phyloP scores from a whole-genome alignment of 805 yeast genomes.

The Teunomyces stri region DNA sequence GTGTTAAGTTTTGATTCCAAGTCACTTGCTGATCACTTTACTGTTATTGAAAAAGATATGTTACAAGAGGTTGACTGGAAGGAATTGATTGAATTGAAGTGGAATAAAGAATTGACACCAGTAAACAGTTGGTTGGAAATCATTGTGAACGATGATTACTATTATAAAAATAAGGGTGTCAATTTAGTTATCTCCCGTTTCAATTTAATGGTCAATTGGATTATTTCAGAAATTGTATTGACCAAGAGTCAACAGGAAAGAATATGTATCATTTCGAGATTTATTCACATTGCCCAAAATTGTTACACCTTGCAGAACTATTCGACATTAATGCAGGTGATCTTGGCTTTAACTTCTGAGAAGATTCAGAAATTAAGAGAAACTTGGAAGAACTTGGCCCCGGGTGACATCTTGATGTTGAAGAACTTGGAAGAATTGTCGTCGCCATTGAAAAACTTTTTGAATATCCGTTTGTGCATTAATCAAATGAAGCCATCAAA shows the following conservation, averaged over 20 bases:
- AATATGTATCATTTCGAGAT: conserved; percentile 72
- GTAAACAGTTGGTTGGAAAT: conserved; percentile 83
- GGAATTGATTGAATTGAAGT: conserved; percentile 72
- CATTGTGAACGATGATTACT: conserved; percentile 52
- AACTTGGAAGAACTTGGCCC: conserved; percentile 74
- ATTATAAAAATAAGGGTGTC: conserved; percentile 60
- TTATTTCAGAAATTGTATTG: conserved; percentile 78
- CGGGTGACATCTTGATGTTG: conserved; percentile 68
- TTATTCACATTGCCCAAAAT: conserved; percentile 80
- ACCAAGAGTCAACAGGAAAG: conserved; percentile 61
- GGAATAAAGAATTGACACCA: conserved; percentile 66
- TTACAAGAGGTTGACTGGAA: conserved; percentile 88
- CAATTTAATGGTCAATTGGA: conserved; percentile 89
- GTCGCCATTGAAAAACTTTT: conserved; percentile 73
- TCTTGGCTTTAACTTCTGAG: conserved; percentile 73
- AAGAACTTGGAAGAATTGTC: conserved; percentile 67
- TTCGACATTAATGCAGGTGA: conserved; percentile 83
- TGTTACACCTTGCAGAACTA: conserved; percentile 74
- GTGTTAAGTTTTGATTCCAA: conserved; percentile 68
- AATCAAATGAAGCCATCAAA: conserved; percentile 56
- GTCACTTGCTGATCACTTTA: conserved; percentile 74
- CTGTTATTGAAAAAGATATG: conserved; percentile 82
- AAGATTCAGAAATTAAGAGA: conserved; percentile 55
- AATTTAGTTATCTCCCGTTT: conserved; percentile 81
- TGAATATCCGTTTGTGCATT: conserved; percentile 61